A percentile compares a stretch with the other conserved stretches of the same genome.
These are phyloP conservation scores for Apophysomyces sp. DNA, from an alignment of 371 early-diverging fungal genomes.

Conservation along the genomic window DNA sequence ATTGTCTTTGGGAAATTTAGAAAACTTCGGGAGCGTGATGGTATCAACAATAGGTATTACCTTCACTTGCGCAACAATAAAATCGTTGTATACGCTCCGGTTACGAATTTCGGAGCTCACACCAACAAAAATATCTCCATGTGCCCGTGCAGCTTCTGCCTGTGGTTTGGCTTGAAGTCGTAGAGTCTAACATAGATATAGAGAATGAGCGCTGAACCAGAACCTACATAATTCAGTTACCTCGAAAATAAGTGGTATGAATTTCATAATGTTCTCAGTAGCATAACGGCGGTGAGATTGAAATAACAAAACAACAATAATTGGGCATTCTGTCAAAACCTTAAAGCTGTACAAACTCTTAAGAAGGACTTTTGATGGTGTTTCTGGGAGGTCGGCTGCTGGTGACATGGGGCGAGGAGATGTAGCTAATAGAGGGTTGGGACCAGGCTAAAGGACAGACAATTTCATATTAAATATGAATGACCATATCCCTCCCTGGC, in stretches of 20 bases:
- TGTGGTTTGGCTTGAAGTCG: constrained; percentile 80
- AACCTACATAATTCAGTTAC: constrained; percentile 35
- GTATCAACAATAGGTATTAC: constrained; percentile 25
- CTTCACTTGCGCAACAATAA: constrained; percentile 89
- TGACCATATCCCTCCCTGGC: constrained; percentile 8
- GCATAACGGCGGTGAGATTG: constrained; percentile 85
- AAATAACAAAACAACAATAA: constrained; percentile 95
- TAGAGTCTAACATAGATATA: constrained; percentile 55
- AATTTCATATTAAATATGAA: constrained; percentile 9
- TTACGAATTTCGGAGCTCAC: constrained; percentile 79
- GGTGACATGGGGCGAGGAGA: constrained; percentile 84
- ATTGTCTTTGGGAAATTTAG: constrained; percentile 66
- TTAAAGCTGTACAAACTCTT: constrained; percentile 90
- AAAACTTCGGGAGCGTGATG: neutral
- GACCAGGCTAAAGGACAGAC: constrained; percentile 48
- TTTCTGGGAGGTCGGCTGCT: constrained; percentile 64
- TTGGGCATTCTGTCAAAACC: constrained; percentile 96
- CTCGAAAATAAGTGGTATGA: constrained; percentile 88
- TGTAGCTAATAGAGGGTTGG: constrained; percentile 48
- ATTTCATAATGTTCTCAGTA: constrained; percentile 74
- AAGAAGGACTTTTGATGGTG: constrained; percentile 64
- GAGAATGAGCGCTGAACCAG: neutral
- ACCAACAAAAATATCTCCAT: constrained; percentile 77
- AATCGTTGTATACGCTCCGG: constrained; percentile 73
- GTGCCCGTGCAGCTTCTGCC: constrained; percentile 66